phyloP scores from a whole-genome alignment of 768 basidiomycete genomes.

The Gymnopilus dilepis region DNA sequence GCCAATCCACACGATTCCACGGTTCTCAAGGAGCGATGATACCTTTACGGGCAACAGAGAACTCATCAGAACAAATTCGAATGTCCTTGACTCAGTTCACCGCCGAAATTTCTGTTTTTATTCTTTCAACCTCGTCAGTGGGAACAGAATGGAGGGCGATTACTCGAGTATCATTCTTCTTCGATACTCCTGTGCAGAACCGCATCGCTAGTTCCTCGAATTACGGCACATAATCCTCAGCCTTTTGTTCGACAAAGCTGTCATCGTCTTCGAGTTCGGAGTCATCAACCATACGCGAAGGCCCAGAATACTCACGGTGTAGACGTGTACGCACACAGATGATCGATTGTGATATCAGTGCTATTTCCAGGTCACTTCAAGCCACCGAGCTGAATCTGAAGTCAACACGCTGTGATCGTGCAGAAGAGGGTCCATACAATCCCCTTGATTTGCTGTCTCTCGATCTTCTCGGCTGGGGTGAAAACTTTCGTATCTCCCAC shows the following conservation, averaged over 20 bases:
- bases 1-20: conserved; percentile 7
- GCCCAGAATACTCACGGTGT: conserved; percentile 5
- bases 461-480: conserved; percentile 8
- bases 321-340: neutral
- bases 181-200: neutral
- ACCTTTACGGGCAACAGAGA: neutral
- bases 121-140: neutral
- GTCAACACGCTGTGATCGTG: neutral
- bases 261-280: neutral
- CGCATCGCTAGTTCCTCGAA: neutral
- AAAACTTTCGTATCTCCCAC: neutral
- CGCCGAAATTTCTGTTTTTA: neutral
- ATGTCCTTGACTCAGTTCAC: neutral
- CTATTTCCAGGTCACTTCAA: conserved; percentile 4
- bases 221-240: conserved; percentile 11
- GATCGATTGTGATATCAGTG: neutral
- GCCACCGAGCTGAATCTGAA: too few relatives aligned
- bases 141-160: conserved; percentile 18
- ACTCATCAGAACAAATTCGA: conserved; percentile 5
- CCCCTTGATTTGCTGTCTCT: neutral
- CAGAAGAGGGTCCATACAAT: neutral
- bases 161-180: conserved; percentile 2
- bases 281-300: conserved; percentile 1
- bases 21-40: neutral
- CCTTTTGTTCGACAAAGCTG: conserved; percentile 5